phyloP scores from a whole-genome alignment of 2,329 filamentous ascomycete species.

The Juglanconis oblonga region DNA sequence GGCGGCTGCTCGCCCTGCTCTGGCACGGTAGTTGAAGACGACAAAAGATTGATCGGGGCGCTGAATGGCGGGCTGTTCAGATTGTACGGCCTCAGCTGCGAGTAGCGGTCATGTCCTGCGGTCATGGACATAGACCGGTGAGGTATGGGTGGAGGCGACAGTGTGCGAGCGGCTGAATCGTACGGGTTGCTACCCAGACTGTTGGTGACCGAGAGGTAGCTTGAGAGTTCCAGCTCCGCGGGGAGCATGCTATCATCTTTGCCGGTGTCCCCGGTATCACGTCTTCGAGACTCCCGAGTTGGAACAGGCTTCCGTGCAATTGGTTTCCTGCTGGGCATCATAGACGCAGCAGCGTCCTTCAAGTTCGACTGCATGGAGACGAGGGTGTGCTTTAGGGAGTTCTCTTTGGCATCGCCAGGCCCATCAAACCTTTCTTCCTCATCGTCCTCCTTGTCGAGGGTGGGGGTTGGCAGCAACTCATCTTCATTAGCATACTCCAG shows the following conservation, averaged over 20 bases:
- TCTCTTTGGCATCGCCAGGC: slow-evolving; percentile 15
- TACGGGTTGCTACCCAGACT: slow-evolving; percentile 27
- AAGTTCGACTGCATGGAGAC: slow-evolving; percentile 24
- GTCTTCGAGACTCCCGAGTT: slow-evolving; percentile 11
- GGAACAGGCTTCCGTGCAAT: slow-evolving; percentile 31
- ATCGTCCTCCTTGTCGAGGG: slow-evolving; percentile 7
- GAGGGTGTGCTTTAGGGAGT: slow-evolving; percentile 24
- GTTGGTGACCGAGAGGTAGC: slow-evolving; percentile 21
- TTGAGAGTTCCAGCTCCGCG: slow-evolving; percentile 21
- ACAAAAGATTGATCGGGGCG: slow-evolving; percentile 18
- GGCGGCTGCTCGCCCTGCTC: slow-evolving; percentile 24
- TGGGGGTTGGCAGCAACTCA: slow-evolving; percentile 15
- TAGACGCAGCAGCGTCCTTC: slow-evolving; percentile 26
- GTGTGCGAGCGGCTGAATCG: slow-evolving; percentile 24
- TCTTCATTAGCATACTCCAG: slow-evolving; percentile 32
- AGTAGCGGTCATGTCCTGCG: slow-evolving; percentile 25
- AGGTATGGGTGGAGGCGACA: slow-evolving; percentile 15
- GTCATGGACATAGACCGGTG: slow-evolving; percentile 31
- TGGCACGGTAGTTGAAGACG: slow-evolving; percentile 27
- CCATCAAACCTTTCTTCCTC: not conserved
- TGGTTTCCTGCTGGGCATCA: slow-evolving; percentile 28
- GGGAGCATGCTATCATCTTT: slow-evolving; percentile 19
- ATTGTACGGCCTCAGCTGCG: slow-evolving; percentile 20
- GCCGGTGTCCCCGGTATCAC: not conserved
- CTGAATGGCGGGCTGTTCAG: slow-evolving; percentile 12